These are phyloP conservation scores for Amphicarpaea edgeworthii DNA, from an alignment of 306 rosid genomes.

Conservation along the genomic window DNA sequence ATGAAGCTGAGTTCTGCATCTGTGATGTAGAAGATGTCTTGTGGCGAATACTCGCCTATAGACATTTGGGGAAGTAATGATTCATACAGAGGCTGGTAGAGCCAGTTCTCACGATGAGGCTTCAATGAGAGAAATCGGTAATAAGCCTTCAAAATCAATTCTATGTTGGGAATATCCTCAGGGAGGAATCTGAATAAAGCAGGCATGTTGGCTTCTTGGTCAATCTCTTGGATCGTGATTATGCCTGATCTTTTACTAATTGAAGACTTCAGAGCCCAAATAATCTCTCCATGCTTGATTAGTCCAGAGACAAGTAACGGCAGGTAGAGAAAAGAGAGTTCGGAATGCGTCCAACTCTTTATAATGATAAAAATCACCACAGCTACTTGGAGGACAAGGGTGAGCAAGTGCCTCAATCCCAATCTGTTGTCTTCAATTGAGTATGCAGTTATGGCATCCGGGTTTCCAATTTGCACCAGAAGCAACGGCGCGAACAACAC, in stretches of 20 bases:
- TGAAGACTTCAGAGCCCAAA: conserved; percentile 72
- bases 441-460: conserved; percentile 74
- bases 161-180: conserved; percentile 53
- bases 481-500: conserved; percentile 67
- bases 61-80: conserved; percentile 54
- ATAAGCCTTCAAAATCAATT: conserved; percentile 65
- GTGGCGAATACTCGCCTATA: conserved; percentile 43
- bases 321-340: conserved; percentile 62
- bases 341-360: conserved; percentile 65
- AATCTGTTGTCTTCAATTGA: conserved; percentile 69
- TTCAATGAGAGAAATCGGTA: conserved; percentile 63
- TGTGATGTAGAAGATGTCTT: conserved; percentile 58
- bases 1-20: conserved; percentile 73
- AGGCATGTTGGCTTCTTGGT: conserved; percentile 55
- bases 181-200: conserved; percentile 54
- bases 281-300: conserved; percentile 71
- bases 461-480: conserved; percentile 71
- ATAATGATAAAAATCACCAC: conserved; percentile 61
- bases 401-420: conserved; percentile 63
- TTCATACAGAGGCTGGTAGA: conserved; percentile 60
- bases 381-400: conserved; percentile 61
- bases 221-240: conserved; percentile 54
- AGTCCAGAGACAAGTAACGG: conserved; percentile 64
- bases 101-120: conserved; percentile 71
- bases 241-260: conserved; percentile 53